Evolutionary conservation across 805 yeast species (phyloP).

Genomic region (Lipomyces spencermartinsiae): DNA sequence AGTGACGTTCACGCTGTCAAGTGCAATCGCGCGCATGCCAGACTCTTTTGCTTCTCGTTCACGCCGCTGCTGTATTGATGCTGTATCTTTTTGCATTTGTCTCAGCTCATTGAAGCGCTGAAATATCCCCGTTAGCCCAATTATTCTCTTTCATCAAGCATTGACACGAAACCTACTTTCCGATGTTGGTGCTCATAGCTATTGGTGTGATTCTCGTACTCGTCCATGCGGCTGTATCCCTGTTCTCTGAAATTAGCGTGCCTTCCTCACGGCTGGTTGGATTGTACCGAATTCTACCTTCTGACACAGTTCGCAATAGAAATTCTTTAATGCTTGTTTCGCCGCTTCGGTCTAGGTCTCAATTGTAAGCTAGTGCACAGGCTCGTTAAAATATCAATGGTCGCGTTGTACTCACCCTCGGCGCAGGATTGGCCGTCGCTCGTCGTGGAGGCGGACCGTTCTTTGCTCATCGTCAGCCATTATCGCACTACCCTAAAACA

Average conservation of each 20-base stretch:
- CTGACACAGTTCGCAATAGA: conserved; percentile 37
- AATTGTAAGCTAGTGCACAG: background rate
- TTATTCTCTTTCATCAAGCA: background rate
- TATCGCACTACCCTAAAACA: background rate
- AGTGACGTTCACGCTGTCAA: conserved; percentile 2
- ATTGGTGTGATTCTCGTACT: conserved; percentile 35
- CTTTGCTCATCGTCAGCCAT: background rate
- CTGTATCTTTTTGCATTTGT: conserved; percentile 33
- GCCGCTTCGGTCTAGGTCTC: conserved; percentile 37
- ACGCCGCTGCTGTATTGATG: conserved; percentile 21
- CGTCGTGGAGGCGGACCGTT: conserved; percentile 15
- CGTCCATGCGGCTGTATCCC: conserved; percentile 39
- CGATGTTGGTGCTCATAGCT: conserved; percentile 39
- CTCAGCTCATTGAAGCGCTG: conserved; percentile 34
- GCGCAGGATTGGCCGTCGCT: conserved; percentile 28
- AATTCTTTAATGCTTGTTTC: conserved; percentile 33
- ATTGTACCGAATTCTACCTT: conserved; percentile 16
- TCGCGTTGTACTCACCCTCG: conserved; percentile 12
- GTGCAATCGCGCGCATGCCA: conserved; percentile 34
- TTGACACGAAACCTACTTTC: conserved; percentile 17
- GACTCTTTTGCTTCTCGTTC: conserved; percentile 32
- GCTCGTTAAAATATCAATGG: too few relatives aligned
- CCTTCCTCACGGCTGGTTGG: background rate
- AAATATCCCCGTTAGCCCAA: background rate
- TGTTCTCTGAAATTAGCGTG: background rate